Conservation (phyloP, 1,284 basidiomycete genomes). For the Cutaneotrichosporon spelunceum region DNA sequence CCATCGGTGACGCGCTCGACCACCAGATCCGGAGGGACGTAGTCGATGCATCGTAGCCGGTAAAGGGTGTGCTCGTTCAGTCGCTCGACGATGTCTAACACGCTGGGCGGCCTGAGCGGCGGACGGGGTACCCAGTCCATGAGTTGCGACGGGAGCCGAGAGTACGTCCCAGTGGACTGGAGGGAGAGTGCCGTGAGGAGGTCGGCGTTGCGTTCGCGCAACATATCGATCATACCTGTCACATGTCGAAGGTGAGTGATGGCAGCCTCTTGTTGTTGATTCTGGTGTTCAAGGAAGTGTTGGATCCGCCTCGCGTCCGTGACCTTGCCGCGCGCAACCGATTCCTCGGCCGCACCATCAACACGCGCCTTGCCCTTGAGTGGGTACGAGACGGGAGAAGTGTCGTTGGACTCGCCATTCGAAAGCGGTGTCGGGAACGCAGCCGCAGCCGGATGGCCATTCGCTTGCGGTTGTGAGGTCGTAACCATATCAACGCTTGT, state of each 20-base stretch:
- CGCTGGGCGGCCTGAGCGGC: conserved; percentile 31
- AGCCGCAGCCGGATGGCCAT: conserved; percentile 9
- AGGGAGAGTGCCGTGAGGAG: conserved; percentile 42
- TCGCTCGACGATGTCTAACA: conserved; percentile 34
- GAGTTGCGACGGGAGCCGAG: conserved; percentile 35
- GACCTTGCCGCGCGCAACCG: conserved; percentile 33
- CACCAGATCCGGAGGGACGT: conserved; percentile 39
- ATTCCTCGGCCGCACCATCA: conserved; percentile 13
- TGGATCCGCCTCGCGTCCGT: conserved; percentile 45
- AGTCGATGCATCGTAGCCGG: conserved; percentile 42
- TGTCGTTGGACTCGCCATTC: conserved; percentile 37
- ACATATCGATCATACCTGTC: conserved; percentile 33
- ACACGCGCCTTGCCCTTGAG: conserved; percentile 30
- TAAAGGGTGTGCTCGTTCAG: conserved; percentile 44
- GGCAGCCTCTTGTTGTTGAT: conserved; percentile 42
- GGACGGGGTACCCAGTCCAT: conserved; percentile 37
- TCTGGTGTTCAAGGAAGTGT: conserved; percentile 46
- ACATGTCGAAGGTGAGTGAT: conserved; percentile 40
- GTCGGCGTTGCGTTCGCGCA: conserved; percentile 47
- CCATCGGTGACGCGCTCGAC: conserved; percentile 41
- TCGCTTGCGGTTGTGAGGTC: conserved; percentile 4
- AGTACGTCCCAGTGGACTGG: conserved; percentile 35
- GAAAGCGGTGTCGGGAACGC: conserved; percentile 47
- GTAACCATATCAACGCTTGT: conserved; percentile 37
- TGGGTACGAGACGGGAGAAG: conserved; percentile 27